Percentiles rank a stretch among this genome's conserved stretches.
These are phyloP conservation scores for Penicillium canariense DNA, from an alignment of 495 filamentous ascomycete species.

Conservation along the genomic window DNA sequence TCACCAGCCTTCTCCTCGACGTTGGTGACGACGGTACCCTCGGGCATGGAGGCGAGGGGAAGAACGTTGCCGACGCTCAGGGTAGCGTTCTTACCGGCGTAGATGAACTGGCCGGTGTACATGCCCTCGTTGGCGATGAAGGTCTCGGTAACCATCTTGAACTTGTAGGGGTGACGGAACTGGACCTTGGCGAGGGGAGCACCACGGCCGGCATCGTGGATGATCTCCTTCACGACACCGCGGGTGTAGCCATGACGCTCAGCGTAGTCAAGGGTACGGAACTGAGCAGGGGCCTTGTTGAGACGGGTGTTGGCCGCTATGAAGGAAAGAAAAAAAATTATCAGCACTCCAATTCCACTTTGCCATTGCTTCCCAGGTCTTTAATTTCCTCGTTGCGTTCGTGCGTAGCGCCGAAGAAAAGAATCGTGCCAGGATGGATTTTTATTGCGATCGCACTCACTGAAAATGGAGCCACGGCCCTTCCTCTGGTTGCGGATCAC, in stretches of 20 bases:
- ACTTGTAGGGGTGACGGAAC: constrained; percentile 93
- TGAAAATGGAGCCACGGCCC: constrained; percentile 98
- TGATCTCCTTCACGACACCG: constrained; percentile 96
- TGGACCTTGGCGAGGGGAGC: constrained; percentile 93
- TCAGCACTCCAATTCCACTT: constrained; percentile 42
- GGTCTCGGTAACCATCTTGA: constrained; percentile 87
- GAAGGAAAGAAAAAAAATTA: constrained; percentile 28
- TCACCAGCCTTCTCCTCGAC: constrained; percentile 99
- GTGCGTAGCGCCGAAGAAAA: constrained; percentile 12
- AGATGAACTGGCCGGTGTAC: constrained; percentile 99
- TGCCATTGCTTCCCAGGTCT: constrained; percentile 16
- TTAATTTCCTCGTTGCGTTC: constrained; percentile 11
- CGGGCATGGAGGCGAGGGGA: constrained; percentile 86
- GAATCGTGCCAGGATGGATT: constrained; percentile 19
- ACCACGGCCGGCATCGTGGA: constrained; percentile 98
- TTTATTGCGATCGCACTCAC: constrained; percentile 55
- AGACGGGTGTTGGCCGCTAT: constrained; percentile 82
- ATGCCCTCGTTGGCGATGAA: constrained; percentile 99
- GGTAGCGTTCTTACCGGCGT: constrained; percentile 96
- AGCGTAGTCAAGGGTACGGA: constrained; percentile 90
- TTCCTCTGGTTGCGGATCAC: constrained; percentile 98
- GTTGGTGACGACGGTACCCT: constrained; percentile 98
- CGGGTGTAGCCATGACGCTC: constrained; percentile 96
- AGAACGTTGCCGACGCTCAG: constrained; percentile 97
- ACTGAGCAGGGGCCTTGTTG: constrained; percentile 88